Base-by-base conservation (phyloP, 169 alveolate genomes). In the Plasmodium ovale region DNA sequence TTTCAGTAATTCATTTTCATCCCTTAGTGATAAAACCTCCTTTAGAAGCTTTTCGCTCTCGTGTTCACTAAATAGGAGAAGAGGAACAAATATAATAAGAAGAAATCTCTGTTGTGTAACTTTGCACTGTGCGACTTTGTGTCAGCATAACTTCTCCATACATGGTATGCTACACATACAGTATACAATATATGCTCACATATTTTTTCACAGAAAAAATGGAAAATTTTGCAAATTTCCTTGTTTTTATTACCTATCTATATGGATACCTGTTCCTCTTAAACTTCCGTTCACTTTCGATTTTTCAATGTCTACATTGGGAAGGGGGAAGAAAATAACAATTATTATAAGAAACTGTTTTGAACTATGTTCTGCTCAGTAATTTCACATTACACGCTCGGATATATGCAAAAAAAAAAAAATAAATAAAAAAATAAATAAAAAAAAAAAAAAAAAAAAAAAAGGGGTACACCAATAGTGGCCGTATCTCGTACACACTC, bases 1-100 rank as follows among this genome's bases (percentile, higher is more conserved):
- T 74, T 74, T 74, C 25, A 74, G 58, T 16, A 74, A 37, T 19
- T 74, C 88, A 37, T 74, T 74, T 74, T 74, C 88, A 59, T 64
- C 74, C n/a, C 51, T 60, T 74, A 74, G 51, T 25, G 73, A 58
- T 3, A 35, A 27, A 47, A 74, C 25, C 51, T 74, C 88, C 27
- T 74, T 74, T 6, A 74, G 51, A 25, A 74, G 69, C 44, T 74
- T 60, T 23, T 42, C 51, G 16, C 42, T 42, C 16, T 72, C 65
- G 2, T 74, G 74, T 16, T 73, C 72, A 23, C 88, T 73, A 49
- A 64, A 49, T 29, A 44, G 14, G 19, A 35, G 23, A 21, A 1
- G 12, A 35, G 10, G 10, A 59, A 59, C 7, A 23, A 16, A 59
- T 59, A 51, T 6, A 39, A 39, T 6, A 39, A 39, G 9, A 9